Conservation (phyloP, 78 protist species). For the Polysphondylium violaceum region DNA sequence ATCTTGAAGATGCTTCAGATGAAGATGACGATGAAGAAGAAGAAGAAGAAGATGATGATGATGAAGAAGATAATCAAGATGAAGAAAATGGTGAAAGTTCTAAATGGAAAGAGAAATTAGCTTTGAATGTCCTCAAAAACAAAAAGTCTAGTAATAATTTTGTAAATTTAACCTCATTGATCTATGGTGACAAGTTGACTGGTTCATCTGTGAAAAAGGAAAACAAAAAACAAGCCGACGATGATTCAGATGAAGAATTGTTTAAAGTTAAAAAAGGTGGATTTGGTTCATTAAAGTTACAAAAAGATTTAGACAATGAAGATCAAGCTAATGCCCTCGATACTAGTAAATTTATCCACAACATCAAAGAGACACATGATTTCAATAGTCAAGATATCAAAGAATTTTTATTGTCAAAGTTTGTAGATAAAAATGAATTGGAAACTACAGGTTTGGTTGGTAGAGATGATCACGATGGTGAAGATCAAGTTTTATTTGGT, state of each 20-base stretch:
- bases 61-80: conserved; percentile 75
- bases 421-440: conserved; percentile 50
- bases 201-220: background rate
- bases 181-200: conserved; percentile 26
- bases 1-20: conserved; percentile 35
- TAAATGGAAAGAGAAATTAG: conserved; percentile 72
- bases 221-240: conserved; percentile 21
- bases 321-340: conserved; percentile 32
- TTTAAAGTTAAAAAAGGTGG: conserved; percentile 74
- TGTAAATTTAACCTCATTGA: conserved; percentile 37
- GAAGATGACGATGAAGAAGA: conserved; percentile 63
- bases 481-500: conserved; percentile 80
- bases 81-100: conserved; percentile 61
- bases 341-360: conserved; percentile 34
- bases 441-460: conserved; percentile 42
- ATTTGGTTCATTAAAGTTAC: conserved; percentile 39
- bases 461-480: conserved; percentile 44
- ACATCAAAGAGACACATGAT: background rate
- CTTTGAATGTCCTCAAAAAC: background rate
- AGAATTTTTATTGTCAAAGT: conserved; percentile 15
- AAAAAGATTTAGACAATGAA: conserved; percentile 3
- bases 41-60: conserved; percentile 82
- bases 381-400: background rate
- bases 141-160: background rate
- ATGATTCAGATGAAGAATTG: conserved; percentile 55